phyloP scores from a whole-genome alignment of 768 basidiomycete species.

The Russula emetica region DNA sequence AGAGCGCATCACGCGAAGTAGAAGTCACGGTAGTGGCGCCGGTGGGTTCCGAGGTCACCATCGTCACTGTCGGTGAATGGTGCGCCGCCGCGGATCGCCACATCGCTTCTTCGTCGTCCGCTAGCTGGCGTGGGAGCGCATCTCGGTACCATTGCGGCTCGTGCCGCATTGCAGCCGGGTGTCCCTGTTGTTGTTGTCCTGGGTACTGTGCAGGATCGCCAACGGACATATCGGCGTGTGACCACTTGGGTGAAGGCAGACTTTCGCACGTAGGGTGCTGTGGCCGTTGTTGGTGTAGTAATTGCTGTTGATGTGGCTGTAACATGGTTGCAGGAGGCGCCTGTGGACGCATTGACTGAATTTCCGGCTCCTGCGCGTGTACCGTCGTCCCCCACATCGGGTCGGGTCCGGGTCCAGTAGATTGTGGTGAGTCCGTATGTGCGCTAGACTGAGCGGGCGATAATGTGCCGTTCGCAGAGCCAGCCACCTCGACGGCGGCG shows the following conservation, averaged over 20 bases:
- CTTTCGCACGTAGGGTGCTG: slow-evolving; percentile 1
- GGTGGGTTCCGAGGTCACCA: neutral
- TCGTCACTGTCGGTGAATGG: neutral
- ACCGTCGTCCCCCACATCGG: neutral
- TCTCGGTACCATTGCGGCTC: neutral
- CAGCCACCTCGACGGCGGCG: neutral
- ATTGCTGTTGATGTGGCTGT: slow-evolving; percentile 13
- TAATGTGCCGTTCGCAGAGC: neutral
- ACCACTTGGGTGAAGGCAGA: slow-evolving; percentile 5
- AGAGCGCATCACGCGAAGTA: neutral
- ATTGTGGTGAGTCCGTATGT: slow-evolving; percentile 1
- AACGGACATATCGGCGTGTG: neutral
- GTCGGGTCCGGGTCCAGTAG: neutral
- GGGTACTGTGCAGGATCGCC: neutral
- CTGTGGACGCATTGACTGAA: neutral
- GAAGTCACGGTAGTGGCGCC: neutral
- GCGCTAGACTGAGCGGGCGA: slow-evolving; percentile 14
- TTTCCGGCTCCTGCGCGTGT: slow-evolving; percentile 8
- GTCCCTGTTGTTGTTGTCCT: slow-evolving; percentile 4
- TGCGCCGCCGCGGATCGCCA: slow-evolving; percentile 7
- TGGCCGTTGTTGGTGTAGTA: slow-evolving; percentile 17
- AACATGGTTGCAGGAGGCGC: slow-evolving; percentile 1
- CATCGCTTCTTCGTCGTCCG: slow-evolving; percentile 1
- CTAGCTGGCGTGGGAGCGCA: neutral
- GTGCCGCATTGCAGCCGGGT: neutral